These are phyloP conservation scores for Cordyceps cicadae DNA, from an alignment of 2,329 filamentous ascomycete species.

Conservation along the genomic window DNA sequence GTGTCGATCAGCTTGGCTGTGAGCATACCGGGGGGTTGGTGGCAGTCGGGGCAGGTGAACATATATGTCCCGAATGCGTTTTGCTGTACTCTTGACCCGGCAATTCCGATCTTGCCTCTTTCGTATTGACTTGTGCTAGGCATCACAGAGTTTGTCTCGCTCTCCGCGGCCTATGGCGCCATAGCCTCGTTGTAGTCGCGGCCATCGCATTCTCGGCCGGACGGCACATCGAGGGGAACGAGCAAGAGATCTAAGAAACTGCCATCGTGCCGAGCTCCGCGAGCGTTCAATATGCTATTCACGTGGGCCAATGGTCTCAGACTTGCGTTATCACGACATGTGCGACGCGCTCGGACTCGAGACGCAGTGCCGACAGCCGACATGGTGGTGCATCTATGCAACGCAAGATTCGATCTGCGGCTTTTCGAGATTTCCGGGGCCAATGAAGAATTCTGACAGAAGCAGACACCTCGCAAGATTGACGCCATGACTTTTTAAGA, in stretches of 20 bases:
- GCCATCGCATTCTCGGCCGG: not conserved
- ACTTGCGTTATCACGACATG: not conserved
- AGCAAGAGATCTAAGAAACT: not conserved
- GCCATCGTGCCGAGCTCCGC: not conserved
- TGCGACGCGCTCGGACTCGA: slow-evolving; percentile 1
- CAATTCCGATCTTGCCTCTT: not conserved
- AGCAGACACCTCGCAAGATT: not conserved
- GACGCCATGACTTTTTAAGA: not conserved
- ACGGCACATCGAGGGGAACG: not conserved
- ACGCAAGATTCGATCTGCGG: not conserved
- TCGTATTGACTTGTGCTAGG: not conserved
- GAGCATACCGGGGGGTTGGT: not conserved
- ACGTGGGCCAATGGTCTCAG: not conserved
- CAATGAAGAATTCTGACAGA: not conserved
- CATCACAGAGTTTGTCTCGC: not conserved
- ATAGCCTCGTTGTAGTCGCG: not conserved
- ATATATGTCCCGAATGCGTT: not conserved
- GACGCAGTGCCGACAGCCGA: not conserved
- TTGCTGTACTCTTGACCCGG: not conserved
- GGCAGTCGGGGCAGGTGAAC: no score
- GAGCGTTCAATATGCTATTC: not conserved
- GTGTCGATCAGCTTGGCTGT: not conserved
- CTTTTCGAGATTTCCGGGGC: not conserved
- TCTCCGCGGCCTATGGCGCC: not conserved
- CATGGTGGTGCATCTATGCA: not conserved